A percentile compares a stretch with the other conserved stretches of the same genome.
These are phyloP conservation scores for Venturia nashicola DNA, from an alignment of 2,329 filamentous ascomycete species.

Conservation along the genomic window DNA sequence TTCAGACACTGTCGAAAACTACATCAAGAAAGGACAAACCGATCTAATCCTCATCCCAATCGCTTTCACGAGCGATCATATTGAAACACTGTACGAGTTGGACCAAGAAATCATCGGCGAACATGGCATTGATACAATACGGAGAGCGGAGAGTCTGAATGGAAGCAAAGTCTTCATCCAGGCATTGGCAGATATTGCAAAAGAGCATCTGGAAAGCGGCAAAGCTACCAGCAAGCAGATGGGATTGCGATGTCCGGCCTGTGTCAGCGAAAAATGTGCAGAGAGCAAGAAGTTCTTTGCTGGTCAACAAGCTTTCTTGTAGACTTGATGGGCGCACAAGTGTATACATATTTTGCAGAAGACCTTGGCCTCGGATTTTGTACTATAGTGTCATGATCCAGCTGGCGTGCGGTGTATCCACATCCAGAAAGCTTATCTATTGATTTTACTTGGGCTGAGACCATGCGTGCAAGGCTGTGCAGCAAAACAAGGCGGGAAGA, in stretches of 20 bases:
- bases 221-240: constrained; percentile 70
- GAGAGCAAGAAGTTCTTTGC: constrained; percentile 62
- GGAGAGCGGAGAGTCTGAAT: constrained; percentile 85
- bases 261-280: constrained; percentile 75
- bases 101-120: constrained; percentile 93
- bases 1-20: constrained; percentile 71
- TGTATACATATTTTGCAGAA: neutral
- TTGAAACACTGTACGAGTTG: constrained; percentile 90
- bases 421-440: neutral
- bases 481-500: neutral
- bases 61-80: constrained; percentile 97
- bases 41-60: constrained; percentile 88
- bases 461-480: neutral
- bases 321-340: neutral
- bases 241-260: constrained; percentile 83
- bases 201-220: constrained; percentile 61
- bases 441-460: too few species aligned
- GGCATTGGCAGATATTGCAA: constrained; percentile 78
- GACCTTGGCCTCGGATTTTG: neutral
- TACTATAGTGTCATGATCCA: neutral
- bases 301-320: constrained; percentile 7
- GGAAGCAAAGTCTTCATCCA: constrained; percentile 83
- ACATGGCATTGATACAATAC: constrained; percentile 50
- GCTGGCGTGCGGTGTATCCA: too few species aligned
- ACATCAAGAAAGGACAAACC: constrained; percentile 81